phyloP scores from a whole-genome alignment of 2,329 filamentous ascomycete genomes.

The Beauveria varroae region DNA sequence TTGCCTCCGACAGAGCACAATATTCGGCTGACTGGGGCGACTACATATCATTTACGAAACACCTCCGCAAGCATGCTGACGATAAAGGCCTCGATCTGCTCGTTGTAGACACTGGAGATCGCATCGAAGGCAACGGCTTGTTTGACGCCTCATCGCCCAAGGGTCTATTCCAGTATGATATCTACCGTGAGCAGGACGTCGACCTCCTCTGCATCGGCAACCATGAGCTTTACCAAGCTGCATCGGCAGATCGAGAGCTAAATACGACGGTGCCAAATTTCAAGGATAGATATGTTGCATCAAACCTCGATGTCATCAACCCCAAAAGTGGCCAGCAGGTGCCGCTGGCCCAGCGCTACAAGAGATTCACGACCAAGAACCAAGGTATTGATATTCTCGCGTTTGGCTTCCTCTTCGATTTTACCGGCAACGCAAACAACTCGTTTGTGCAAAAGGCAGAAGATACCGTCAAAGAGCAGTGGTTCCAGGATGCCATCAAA shows the following conservation, averaged over 20 bases:
- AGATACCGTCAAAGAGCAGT: slow-evolving; percentile 71
- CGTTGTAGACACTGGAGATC: slow-evolving; percentile 92
- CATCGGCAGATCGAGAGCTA: slow-evolving; percentile 72
- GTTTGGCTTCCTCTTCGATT: slow-evolving; percentile 94
- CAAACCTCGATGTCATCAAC: slow-evolving; percentile 84
- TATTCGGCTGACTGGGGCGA: slow-evolving; percentile 98
- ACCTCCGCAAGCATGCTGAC: slow-evolving; percentile 73
- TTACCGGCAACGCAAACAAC: slow-evolving; percentile 84
- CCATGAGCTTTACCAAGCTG: slow-evolving; percentile 84
- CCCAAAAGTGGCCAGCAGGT: slow-evolving; percentile 61
- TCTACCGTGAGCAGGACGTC: slow-evolving; percentile 73
- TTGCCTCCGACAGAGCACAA: slow-evolving; percentile 51
- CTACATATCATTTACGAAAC: slow-evolving; percentile 85
- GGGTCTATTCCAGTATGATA: slow-evolving; percentile 81
- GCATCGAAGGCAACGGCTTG: slow-evolving; percentile 88
- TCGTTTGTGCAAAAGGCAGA: slow-evolving; percentile 75
- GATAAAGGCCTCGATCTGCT: slow-evolving; percentile 73
- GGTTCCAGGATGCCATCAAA: slow-evolving; percentile 82
- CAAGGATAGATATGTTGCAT: slow-evolving; percentile 72
- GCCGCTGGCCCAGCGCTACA: slow-evolving; percentile 74
- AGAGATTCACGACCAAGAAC: slow-evolving; percentile 87
- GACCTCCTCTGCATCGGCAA: slow-evolving; percentile 86
- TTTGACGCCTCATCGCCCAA: slow-evolving; percentile 87
- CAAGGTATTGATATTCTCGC: slow-evolving; percentile 76
- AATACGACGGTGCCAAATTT: slow-evolving; percentile 77